Evolutionary conservation across 306 rosid genomes (phyloP).

Genomic region (Cucurbita moschata): DNA sequence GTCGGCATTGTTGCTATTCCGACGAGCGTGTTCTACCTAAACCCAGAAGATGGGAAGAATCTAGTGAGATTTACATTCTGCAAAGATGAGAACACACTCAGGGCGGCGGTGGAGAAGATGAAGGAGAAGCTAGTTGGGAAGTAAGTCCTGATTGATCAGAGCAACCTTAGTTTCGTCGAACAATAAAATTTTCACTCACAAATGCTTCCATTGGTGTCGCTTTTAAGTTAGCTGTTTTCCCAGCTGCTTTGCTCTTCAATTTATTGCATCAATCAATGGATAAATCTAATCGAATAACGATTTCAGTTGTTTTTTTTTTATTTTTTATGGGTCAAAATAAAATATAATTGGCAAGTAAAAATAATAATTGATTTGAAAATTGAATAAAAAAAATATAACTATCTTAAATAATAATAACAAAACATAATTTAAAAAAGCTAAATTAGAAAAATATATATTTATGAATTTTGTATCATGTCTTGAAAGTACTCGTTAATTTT

Average conservation of each 20-base stretch:
- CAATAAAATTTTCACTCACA: not conserved
- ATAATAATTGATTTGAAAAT: too few species aligned
- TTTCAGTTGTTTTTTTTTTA: not conserved
- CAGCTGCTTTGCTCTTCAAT: not conserved
- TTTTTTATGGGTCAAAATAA: too few species aligned
- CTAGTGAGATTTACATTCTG: conserved; percentile 78
- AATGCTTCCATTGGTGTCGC: not conserved
- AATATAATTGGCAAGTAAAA: too few species aligned
- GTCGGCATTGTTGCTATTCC: conserved; percentile 96
- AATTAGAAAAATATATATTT: too few species aligned
- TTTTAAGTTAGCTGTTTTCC: not conserved
- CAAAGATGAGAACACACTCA: conserved; percentile 80
- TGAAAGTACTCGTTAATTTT: too few species aligned
- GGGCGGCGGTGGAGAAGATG: conserved; percentile 83
- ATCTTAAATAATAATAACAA: too few species aligned
- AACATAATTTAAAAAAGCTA: too few species aligned
- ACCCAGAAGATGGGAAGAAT: conserved; percentile 93
- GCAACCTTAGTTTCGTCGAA: not conserved
- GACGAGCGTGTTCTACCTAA: conserved; percentile 73
- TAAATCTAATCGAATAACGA: not conserved
- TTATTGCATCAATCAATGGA: not conserved
- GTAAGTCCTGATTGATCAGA: not conserved
- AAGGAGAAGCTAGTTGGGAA: conserved; percentile 46
- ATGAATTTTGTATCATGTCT: too few species aligned
- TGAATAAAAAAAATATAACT: too few species aligned